These are phyloP conservation scores for Hordeum vulgare DNA, from an alignment of 176 grass and related monocot species.

Conservation along the genomic window MorexV3_pseudomolecules_assembly NC_058518.1:14711397-14711896, in stretches of 20 bases:
- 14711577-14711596: conserved; percentile 49
- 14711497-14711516: background rate
- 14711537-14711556: conserved; percentile 62
- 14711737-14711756: conserved; percentile 81
- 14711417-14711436: conserved; percentile 29
- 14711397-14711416: conserved; percentile 84
- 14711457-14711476: too few relatives aligned
- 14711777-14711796: background rate
- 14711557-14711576: conserved; percentile 74
- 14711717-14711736: conserved; percentile 80
- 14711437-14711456: background rate
- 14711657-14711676: too few relatives aligned
- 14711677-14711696: background rate
- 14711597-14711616: conserved; percentile 80
- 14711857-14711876: too few relatives aligned
- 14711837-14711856: too few relatives aligned
- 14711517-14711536: background rate
- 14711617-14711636: conserved; percentile 66
- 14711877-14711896: background rate
- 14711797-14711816: background rate
- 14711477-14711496: background rate
- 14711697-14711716: conserved; percentile 33
- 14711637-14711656: too few relatives aligned
- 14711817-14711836: too few relatives aligned
- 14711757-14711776: conserved; percentile 34